These are phyloP conservation scores for Sanghuangporus sanghuang DNA, from an alignment of 1,284 basidiomycete genomes.

Conservation along the genomic window DNA sequence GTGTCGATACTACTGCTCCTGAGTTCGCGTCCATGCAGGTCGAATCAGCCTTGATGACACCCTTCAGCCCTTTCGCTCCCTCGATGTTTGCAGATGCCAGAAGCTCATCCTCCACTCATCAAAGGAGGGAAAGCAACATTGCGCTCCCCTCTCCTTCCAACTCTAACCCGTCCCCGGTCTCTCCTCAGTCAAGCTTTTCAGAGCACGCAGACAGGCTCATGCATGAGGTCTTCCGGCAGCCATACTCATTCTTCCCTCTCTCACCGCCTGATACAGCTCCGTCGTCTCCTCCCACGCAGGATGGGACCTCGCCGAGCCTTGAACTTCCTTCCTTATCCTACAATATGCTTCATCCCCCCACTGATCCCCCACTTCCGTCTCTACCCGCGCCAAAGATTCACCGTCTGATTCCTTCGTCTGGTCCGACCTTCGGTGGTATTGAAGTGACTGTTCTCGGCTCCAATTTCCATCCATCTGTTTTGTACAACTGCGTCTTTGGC, in stretches of 20 bases:
- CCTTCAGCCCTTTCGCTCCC: conserved; percentile 5
- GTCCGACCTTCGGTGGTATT: conserved; percentile 90
- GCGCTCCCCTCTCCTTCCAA: conserved; percentile 12
- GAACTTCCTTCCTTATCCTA: conserved; percentile 14
- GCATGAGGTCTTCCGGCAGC: conserved; percentile 9
- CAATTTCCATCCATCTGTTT: conserved; percentile 73
- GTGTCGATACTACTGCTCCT: background rate
- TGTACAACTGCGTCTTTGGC: conserved; percentile 83
- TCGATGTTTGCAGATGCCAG: conserved; percentile 8
- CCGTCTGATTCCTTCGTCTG: conserved; percentile 85
- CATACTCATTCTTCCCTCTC: conserved; percentile 14
- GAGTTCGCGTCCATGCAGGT: background rate
- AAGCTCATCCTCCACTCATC: conserved; percentile 1
- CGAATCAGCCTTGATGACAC: conserved; percentile 1
- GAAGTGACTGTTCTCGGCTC: conserved; percentile 93
- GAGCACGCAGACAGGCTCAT: conserved; percentile 12
- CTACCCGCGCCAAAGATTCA: conserved; percentile 66
- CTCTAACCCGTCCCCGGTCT: conserved; percentile 12
- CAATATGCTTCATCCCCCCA: conserved; percentile 7
- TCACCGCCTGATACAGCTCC: conserved; percentile 20
- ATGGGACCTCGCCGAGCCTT: background rate
- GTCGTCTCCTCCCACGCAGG: conserved; percentile 17
- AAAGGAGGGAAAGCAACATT: background rate
- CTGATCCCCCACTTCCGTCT: conserved; percentile 32
- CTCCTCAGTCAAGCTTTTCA: conserved; percentile 5